Base-by-base conservation (phyloP, 495 filamentous ascomycete genomes). In the Daldinia vernicosa region DNA sequence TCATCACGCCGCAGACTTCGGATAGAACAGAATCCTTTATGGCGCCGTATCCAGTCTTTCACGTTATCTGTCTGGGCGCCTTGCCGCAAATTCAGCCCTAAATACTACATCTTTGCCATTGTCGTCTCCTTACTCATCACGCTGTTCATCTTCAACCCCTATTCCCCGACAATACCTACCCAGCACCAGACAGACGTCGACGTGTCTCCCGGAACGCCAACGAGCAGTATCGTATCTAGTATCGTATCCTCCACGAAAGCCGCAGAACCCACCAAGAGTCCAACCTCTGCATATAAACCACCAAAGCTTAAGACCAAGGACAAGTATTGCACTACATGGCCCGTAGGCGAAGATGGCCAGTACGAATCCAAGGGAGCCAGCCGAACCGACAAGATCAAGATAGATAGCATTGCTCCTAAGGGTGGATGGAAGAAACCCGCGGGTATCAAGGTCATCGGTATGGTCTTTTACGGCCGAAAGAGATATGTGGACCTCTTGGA, bases 401-500 rank as follows among this genome's bases (percentile, higher is more conserved):
- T 54, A 17, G 69, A 72, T 28, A 71, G 69, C 24, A 65, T 74
- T 28, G 72, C 72, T 50, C 69, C 72, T n/a, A 65, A 71, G 9
- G 72, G 51, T 28, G 72, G 72, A 14, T 74, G 68, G 68, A 66
- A 75, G 22, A 85, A 85, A 60, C 82, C 83, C 11, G 59, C 59
- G n/a, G 78, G 74, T 5, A 66, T 86, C 43, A 80, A 82, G 53
- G 78, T 87, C 32, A 74, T 86, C 35, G 85, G 79, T 33, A 73
- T 86, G 57, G 83, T 87, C 26, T 84, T 84, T 24, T 85, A 85
- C 63, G 80, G 77, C 35, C 63, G 80, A 35, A 74, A 75, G 63
- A 76, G 82, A 70, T 77, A 76, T 24, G 83, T 82, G 9, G 72
- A 76, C n/a, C 82, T 87, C 32, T 61, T 88, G 51, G 82, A 88